Evolutionary conservation across 106 monocot genomes (phyloP).

Genomic region (Triglochin maritima): DNA sequence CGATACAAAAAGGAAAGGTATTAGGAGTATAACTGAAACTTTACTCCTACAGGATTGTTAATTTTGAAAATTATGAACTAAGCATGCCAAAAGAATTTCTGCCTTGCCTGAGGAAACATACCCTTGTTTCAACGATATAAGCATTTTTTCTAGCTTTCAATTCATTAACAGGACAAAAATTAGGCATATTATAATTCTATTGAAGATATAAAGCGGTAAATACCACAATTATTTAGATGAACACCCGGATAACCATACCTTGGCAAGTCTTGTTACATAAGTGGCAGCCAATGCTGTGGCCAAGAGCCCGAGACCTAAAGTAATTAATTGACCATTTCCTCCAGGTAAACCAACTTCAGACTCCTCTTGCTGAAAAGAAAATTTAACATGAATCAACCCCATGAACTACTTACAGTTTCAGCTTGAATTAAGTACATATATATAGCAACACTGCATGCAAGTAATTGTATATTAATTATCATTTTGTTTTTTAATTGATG

Average conservation of each 20-base stretch:
- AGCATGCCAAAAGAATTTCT: not conserved
- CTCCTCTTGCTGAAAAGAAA: conserved; percentile 78
- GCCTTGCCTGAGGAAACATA: not conserved
- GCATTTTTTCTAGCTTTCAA: not conserved
- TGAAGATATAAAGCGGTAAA: not conserved
- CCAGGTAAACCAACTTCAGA: conserved; percentile 59
- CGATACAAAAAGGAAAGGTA: no score
- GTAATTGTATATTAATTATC: no score
- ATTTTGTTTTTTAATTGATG: no score
- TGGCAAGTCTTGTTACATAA: conserved; percentile 89
- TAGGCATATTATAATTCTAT: not conserved
- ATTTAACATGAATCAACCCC: no score
- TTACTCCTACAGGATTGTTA: no score
- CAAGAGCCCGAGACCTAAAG: conserved; percentile 76
- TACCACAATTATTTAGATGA: not conserved
- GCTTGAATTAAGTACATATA: no score
- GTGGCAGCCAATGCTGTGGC: conserved; percentile 77
- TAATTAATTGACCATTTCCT: conserved; percentile 67
- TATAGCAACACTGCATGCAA: no score
- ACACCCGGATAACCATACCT: conserved; percentile 26
- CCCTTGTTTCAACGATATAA: not conserved
- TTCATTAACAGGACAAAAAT: not conserved
- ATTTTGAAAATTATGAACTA: no score
- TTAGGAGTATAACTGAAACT: no score
- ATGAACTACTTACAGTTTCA: no score